These are phyloP conservation scores for Fonsecaea nubica DNA, from an alignment of 2,329 filamentous ascomycete species.

Conservation along the genomic window DNA sequence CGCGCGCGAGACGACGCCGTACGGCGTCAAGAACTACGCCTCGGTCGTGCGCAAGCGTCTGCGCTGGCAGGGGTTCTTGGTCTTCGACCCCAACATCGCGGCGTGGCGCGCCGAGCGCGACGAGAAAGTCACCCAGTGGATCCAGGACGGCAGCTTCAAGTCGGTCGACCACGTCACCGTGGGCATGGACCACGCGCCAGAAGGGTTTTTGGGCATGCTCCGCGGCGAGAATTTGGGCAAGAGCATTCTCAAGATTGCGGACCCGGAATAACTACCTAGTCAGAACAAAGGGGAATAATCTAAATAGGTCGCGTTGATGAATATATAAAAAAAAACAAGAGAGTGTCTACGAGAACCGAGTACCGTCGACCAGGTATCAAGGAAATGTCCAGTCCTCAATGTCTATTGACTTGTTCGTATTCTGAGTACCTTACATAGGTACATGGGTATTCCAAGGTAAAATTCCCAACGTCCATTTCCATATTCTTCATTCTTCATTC, in stretches of 20 bases:
- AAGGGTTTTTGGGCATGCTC: conserved; percentile 74
- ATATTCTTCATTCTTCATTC: too few relatives aligned
- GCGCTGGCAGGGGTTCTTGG: conserved; percentile 71
- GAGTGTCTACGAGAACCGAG: not conserved
- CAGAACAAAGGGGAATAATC: not conserved
- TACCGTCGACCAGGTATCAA: too few relatives aligned
- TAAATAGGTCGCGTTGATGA: not conserved
- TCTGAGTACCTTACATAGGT: too few relatives aligned
- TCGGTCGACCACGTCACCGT: conserved; percentile 68
- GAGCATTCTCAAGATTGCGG: conserved; percentile 68
- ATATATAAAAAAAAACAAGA: not conserved
- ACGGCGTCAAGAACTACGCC: conserved; percentile 67
- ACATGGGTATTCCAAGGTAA: too few relatives aligned
- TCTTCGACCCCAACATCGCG: conserved; percentile 65
- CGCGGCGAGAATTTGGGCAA: conserved; percentile 79
- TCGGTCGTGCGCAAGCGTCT: conserved; percentile 67
- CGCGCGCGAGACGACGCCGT: conserved; percentile 55
- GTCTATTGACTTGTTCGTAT: too few relatives aligned
- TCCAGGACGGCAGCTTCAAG: conserved; percentile 72
- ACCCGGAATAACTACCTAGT: conserved; percentile 25
- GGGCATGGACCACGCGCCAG: conserved; percentile 72
- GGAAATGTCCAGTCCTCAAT: too few relatives aligned
- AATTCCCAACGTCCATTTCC: too few relatives aligned
- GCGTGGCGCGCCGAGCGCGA: conserved; percentile 70
- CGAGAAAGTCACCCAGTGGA: conserved; percentile 72